Evolutionary conservation across 1,139 yeast genomes (phyloP).

Genomic region (Yamadazyma jaroonii): DNA sequence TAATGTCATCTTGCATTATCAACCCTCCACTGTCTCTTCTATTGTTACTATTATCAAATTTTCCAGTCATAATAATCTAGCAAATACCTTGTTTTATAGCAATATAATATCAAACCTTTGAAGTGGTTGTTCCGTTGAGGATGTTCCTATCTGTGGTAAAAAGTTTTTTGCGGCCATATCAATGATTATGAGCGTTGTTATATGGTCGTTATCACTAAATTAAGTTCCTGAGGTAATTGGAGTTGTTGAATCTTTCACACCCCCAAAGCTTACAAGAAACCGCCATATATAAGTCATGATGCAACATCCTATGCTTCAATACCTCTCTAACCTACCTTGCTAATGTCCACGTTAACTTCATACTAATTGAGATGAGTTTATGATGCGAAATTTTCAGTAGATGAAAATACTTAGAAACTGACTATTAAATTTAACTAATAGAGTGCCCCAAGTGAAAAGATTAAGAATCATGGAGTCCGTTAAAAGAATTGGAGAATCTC

Average conservation of each 20-base stretch:
- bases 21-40: background rate
- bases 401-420: conserved; percentile 8
- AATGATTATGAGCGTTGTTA: background rate
- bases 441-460: conserved; percentile 3
- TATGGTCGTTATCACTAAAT: background rate
- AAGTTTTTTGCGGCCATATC: background rate
- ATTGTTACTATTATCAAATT: background rate
- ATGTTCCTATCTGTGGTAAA: background rate
- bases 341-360: too few species aligned
- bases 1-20: background rate
- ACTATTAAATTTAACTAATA: conserved; percentile 8
- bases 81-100: background rate
- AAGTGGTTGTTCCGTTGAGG: too few species aligned
- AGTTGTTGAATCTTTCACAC: too few species aligned
- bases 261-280: too few species aligned
- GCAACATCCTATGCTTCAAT: too few species aligned
- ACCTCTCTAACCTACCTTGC: background rate
- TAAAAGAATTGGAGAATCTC: conserved; percentile 3
- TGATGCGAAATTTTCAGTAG: conserved; percentile 8
- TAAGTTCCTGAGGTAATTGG: too few species aligned
- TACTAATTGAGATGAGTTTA: background rate
- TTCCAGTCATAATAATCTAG: background rate
- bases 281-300: too few species aligned
- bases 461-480: background rate
- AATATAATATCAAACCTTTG: too few species aligned